Percentiles rank a stretch among this genome's conserved stretches.
phyloP scores from a whole-genome alignment of 164 flowering plant genomes.

The Dillenia suffruticosa region DNA sequence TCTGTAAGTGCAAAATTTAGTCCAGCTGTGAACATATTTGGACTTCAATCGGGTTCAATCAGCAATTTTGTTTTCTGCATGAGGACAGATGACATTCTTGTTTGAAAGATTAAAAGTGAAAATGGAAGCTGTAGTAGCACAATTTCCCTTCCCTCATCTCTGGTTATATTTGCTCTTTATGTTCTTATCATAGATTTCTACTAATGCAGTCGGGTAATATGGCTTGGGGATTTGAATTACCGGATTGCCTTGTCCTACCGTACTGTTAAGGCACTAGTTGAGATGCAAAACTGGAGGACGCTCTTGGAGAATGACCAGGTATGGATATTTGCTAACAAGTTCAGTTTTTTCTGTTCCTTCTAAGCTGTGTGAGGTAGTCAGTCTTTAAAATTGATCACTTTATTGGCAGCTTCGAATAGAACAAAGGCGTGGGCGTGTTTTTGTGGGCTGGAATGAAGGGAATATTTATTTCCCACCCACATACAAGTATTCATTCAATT shows the following conservation, averaged over 20 bases:
- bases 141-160: too few relatives aligned
- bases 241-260: slow-evolving; percentile 75
- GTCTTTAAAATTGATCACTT: slow-evolving; percentile 10
- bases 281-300: slow-evolving; percentile 91
- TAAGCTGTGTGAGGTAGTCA: slow-evolving; percentile 1
- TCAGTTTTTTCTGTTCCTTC: neutral
- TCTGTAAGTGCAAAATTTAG: too few relatives aligned
- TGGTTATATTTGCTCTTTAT: neutral
- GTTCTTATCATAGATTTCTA: slow-evolving; percentile 1
- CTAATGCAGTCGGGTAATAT: slow-evolving; percentile 22
- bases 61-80: too few relatives aligned
- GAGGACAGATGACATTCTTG: too few relatives aligned
- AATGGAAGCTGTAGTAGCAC: too few relatives aligned
- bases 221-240: slow-evolving; percentile 38
- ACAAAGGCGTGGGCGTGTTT: slow-evolving; percentile 70
- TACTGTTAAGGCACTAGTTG: slow-evolving; percentile 81
- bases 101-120: too few relatives aligned
- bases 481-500: slow-evolving; percentile 87
- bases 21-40: too few relatives aligned
- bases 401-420: slow-evolving; percentile 65
- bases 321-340: slow-evolving; percentile 3
- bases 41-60: too few relatives aligned
- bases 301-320: slow-evolving; percentile 84
- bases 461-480: slow-evolving; percentile 91
- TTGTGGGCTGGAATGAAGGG: slow-evolving; percentile 83